Evolutionary conservation across 2,329 filamentous ascomycete genomes (phyloP).

Genomic region (Aspergillus sp.): DNA sequence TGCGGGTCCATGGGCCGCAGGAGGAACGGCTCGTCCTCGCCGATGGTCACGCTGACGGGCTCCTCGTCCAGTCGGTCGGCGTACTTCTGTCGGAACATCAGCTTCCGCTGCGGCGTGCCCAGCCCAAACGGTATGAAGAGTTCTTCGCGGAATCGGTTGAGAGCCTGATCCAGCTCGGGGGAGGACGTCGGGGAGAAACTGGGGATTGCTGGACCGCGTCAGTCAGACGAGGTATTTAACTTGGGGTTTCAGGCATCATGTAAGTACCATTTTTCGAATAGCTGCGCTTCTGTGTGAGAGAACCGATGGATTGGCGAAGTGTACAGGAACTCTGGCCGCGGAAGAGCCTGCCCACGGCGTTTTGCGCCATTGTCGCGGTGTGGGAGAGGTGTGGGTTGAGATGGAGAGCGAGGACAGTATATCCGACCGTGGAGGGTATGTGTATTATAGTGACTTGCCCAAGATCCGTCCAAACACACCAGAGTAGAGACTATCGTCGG

Average conservation of each 20-base stretch:
- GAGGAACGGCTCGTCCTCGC: constrained; percentile 38
- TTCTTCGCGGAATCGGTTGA: constrained; percentile 42
- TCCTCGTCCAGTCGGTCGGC: constrained; percentile 37
- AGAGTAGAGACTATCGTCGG: background rate
- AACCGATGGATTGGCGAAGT: constrained; percentile 31
- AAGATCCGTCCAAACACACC: background rate
- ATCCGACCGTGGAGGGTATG: no score
- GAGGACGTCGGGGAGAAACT: constrained; percentile 40
- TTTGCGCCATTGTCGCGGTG: constrained; percentile 36
- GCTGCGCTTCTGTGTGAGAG: constrained; percentile 31
- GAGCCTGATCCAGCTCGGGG: constrained; percentile 39
- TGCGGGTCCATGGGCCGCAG: constrained; percentile 36
- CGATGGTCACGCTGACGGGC: constrained; percentile 40
- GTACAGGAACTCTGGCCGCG: constrained; percentile 33
- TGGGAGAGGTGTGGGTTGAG: background rate
- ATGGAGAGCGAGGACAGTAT: background rate
- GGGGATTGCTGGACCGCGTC: constrained; percentile 31
- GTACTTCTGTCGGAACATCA: constrained; percentile 40
- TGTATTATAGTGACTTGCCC: background rate
- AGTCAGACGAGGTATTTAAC: background rate
- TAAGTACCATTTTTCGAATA: constrained; percentile 32
- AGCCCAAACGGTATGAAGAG: constrained; percentile 46
- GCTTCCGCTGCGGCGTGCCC: constrained; percentile 33
- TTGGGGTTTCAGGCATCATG: background rate
- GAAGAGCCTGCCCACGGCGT: constrained; percentile 37